Evolutionary conservation across 2,329 filamentous ascomycete genomes (phyloP).

Genomic region (Tolypocladium ophioglossoides): DNA sequence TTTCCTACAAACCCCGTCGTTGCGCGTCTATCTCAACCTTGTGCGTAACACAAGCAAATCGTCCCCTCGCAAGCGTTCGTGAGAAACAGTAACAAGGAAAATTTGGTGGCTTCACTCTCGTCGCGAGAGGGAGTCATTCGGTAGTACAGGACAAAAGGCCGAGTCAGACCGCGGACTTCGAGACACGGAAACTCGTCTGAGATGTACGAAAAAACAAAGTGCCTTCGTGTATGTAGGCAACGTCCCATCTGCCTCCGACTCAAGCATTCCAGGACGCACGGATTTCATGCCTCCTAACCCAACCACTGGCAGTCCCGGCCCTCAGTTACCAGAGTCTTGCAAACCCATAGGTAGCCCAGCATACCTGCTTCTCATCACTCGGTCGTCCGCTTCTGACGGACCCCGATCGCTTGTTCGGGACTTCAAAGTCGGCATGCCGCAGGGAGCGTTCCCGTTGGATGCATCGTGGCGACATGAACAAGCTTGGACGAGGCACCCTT

Average conservation of each 20-base stretch:
- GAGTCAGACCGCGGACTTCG: neutral
- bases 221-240: neutral
- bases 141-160: neutral
- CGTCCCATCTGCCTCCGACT: neutral
- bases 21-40: neutral
- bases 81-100: neutral
- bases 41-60: neutral
- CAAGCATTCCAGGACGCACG: neutral
- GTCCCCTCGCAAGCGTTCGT: neutral
- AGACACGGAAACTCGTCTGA: neutral
- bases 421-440: neutral
- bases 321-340: neutral
- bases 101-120: neutral
- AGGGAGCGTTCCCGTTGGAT: neutral
- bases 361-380: neutral
- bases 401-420: neutral
- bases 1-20: neutral
- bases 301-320: neutral
- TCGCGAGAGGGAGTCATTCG: neutral
- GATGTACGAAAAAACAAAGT: neutral
- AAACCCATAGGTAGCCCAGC: neutral
- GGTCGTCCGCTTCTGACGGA: neutral
- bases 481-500: neutral
- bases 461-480: neutral
- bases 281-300: neutral